Conservation (phyloP, 768 basidiomycete species). For the Lactarius evosmus region DNA sequence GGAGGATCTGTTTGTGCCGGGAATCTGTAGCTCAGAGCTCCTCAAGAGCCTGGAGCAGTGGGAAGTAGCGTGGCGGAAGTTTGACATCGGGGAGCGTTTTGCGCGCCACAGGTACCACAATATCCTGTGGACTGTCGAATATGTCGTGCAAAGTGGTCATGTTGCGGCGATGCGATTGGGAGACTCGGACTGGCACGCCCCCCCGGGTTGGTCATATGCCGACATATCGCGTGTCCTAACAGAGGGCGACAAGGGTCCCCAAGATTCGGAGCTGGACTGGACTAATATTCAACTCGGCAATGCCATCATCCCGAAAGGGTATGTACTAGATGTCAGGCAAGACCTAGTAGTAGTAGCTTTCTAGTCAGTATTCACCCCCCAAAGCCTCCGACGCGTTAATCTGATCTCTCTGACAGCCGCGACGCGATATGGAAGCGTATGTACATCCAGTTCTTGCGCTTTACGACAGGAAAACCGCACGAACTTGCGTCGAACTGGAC, state of each 20-base stretch:
- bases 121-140: conserved; percentile 21
- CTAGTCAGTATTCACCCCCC: conserved; percentile 8
- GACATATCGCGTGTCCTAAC: conserved; percentile 6
- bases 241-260: conserved; percentile 1
- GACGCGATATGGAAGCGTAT: conserved; percentile 15
- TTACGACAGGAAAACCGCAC: conserved; percentile 15
- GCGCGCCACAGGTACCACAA: conserved; percentile 22
- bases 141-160: conserved; percentile 18
- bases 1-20: conserved; percentile 16
- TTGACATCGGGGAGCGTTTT: conserved; percentile 22
- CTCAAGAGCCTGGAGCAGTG: conserved; percentile 13
- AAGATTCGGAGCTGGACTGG: conserved; percentile 1
- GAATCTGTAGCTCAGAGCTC: conserved; percentile 17
- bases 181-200: conserved; percentile 20
- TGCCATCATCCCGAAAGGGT: conserved; percentile 19
- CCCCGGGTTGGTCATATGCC: conserved; percentile 24
- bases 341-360: conserved; percentile 17
- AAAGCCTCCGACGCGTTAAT: conserved; percentile 1
- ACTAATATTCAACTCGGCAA: conserved; percentile 18
- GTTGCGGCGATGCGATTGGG: conserved; percentile 22
- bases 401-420: neutral
- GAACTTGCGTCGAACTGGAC: neutral
- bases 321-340: conserved; percentile 22
- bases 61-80: conserved; percentile 21
- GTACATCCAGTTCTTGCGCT: conserved; percentile 10